phyloP scores from a whole-genome alignment of 139 green algal genomes.

The Chlamydomonas incerta region DNA sequence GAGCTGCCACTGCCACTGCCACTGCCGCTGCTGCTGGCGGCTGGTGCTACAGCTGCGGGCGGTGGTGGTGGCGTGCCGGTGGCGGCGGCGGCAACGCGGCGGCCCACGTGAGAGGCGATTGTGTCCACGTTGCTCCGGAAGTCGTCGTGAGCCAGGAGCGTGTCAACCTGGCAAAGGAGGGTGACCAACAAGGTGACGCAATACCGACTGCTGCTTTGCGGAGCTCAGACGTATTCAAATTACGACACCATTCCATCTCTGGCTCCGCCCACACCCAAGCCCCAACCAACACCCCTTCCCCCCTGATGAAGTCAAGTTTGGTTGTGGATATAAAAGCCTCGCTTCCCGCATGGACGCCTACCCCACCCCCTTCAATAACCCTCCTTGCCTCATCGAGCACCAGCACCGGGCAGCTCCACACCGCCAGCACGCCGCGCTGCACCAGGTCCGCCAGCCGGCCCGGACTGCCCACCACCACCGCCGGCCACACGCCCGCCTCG shows the following conservation, averaged over 20 bases:
- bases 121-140: constrained; percentile 81
- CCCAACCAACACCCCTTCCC: too few species aligned
- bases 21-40: neutral
- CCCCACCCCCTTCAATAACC: too few species aligned
- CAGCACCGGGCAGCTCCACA: constrained; percentile 60
- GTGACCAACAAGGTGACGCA: too few species aligned
- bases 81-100: neutral
- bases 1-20: neutral
- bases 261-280: too few species aligned
- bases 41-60: neutral
- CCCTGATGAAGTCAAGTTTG: too few species aligned
- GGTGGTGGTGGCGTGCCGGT: neutral
- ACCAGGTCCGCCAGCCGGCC: constrained; percentile 90
- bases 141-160: constrained; percentile 78
- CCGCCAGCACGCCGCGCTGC: constrained; percentile 65
- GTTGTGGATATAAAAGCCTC: too few species aligned
- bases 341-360: too few species aligned
- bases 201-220: too few species aligned
- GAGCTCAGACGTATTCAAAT: too few species aligned
- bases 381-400: constrained; percentile 53
- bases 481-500: constrained; percentile 64
- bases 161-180: constrained; percentile 78
- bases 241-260: too few species aligned
- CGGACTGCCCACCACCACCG: constrained; percentile 96
- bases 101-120: constrained; percentile 67